Evolutionary conservation across 78 protist species (phyloP).

Genomic region (Blattamonas nauphoetae): DNA sequence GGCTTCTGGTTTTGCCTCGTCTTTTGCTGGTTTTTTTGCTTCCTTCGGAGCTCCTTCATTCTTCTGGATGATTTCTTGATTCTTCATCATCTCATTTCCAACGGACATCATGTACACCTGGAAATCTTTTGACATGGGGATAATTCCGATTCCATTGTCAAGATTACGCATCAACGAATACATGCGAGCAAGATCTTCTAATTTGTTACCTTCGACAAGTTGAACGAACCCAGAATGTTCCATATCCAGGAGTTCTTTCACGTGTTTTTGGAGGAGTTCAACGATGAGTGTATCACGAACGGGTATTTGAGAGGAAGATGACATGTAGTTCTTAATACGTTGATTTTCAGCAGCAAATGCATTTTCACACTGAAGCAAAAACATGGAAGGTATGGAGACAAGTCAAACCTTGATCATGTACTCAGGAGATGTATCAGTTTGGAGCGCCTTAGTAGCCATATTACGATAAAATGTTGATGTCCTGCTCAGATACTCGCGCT

Average conservation of each 20-base stretch:
- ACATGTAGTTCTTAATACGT: background rate
- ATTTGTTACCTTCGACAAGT: background rate
- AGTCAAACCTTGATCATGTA: background rate
- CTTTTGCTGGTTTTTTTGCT: background rate
- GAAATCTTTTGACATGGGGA: background rate
- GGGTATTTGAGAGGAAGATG: background rate
- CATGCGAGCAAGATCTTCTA: slow-evolving; percentile 6
- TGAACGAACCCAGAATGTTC: background rate
- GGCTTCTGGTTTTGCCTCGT: background rate
- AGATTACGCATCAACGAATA: background rate
- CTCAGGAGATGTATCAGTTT: background rate
- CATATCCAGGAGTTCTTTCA: background rate
- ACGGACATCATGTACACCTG: background rate
- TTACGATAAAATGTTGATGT: background rate
- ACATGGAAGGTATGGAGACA: background rate
- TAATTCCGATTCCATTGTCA: background rate
- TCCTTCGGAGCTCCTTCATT: background rate
- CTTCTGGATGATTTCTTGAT: background rate
- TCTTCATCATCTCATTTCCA: background rate
- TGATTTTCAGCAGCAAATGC: background rate
- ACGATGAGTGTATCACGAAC: background rate
- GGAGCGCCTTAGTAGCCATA: background rate
- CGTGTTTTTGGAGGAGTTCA: background rate
- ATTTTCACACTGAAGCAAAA: background rate
- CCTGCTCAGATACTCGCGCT: background rate